These are phyloP conservation scores for Alternaria ethzedia DNA, from an alignment of 2,329 filamentous ascomycete genomes.

Conservation along the genomic window DNA sequence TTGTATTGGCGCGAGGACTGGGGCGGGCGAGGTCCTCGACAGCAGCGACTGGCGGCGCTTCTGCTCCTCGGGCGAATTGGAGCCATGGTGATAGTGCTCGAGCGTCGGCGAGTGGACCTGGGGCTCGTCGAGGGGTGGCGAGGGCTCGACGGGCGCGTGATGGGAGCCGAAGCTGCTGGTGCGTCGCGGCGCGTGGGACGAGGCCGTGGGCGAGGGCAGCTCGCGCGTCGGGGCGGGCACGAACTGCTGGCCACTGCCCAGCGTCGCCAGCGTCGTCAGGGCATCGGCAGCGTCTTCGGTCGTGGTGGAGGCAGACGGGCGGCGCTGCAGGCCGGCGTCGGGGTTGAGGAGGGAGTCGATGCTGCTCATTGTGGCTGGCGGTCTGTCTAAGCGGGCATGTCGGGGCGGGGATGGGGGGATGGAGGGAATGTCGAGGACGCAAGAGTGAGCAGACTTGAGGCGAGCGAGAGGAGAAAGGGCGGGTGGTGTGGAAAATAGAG, in stretches of 20 bases:
- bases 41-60: slow-evolving; percentile 46
- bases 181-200: slow-evolving; percentile 37
- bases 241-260: slow-evolving; percentile 43
- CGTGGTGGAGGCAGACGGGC: slow-evolving; percentile 24
- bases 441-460: not conserved
- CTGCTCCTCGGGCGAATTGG: slow-evolving; percentile 53
- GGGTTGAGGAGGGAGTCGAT: slow-evolving; percentile 47
- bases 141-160: slow-evolving; percentile 49
- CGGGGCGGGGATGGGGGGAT: not conserved
- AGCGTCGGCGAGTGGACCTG: slow-evolving; percentile 53
- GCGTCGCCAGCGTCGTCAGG: slow-evolving; percentile 44
- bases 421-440: not conserved
- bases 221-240: slow-evolving; percentile 30
- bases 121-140: slow-evolving; percentile 43
- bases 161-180: slow-evolving; percentile 43
- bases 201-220: slow-evolving; percentile 40
- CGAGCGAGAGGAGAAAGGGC: slow-evolving; percentile 6
- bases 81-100: slow-evolving; percentile 56
- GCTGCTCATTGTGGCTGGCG: slow-evolving; percentile 37
- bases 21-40: slow-evolving; percentile 40
- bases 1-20: slow-evolving; percentile 52
- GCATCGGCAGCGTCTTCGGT: slow-evolving; percentile 51
- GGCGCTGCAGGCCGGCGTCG: slow-evolving; percentile 24
- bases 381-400: slow-evolving; percentile 11
- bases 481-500: slow-evolving; percentile 21